phyloP scores from a whole-genome alignment of 2,329 filamentous ascomycete species.

The Thermothelomyces thermophilus region DNA sequence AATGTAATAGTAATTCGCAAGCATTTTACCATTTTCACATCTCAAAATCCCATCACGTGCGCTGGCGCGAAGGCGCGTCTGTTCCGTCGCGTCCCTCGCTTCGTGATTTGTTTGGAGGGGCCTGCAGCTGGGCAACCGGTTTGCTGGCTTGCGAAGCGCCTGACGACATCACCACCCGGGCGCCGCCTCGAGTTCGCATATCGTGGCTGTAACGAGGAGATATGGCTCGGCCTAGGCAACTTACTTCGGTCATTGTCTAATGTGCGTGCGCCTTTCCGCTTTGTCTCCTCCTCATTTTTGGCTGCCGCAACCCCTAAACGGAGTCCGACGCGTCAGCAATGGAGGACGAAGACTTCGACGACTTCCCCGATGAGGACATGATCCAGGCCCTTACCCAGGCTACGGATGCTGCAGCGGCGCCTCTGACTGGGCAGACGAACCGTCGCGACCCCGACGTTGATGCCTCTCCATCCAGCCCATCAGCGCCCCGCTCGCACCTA shows the following conservation, averaged over 20 bases:
- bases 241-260: background rate
- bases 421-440: background rate
- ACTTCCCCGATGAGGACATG: slow-evolving; percentile 60
- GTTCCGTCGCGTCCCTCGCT: background rate
- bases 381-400: slow-evolving; percentile 44
- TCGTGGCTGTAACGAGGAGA: no score
- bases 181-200: no score
- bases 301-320: background rate
- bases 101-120: no score
- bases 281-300: background rate
- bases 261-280: no score
- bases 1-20: no score
- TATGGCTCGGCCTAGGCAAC: background rate
- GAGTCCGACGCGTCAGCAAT: slow-evolving; percentile 35
- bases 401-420: slow-evolving; percentile 8
- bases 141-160: no score
- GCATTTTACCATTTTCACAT: no score
- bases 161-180: no score
- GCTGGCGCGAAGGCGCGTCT: slow-evolving; percentile 7
- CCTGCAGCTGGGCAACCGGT: no score
- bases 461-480: background rate
- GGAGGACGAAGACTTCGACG: slow-evolving; percentile 59
- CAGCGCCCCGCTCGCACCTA: background rate
- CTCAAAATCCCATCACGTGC: no score
- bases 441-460: background rate